A percentile compares a stretch with the other conserved stretches of the same genome.
These are phyloP conservation scores for Ceriops tagal DNA, from an alignment of 345 rosid genomes.

Conservation along the genomic window DNA sequence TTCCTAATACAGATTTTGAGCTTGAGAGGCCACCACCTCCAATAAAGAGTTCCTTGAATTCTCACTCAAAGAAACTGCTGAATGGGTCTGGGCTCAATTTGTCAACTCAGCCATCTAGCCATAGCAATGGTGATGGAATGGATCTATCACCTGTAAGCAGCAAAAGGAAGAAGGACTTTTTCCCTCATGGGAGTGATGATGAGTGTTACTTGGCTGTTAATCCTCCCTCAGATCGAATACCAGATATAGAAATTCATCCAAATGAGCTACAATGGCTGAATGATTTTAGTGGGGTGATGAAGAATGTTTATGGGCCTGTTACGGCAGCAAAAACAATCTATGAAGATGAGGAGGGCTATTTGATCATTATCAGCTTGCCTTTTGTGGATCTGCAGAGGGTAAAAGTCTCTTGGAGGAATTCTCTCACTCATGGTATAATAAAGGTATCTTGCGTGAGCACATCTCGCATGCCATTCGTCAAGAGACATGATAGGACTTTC, in stretches of 20 bases:
- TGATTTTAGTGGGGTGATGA: constrained; percentile 28
- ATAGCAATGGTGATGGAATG: constrained; percentile 24
- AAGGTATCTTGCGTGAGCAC: constrained; percentile 30
- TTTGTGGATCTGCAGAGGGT: constrained; percentile 30
- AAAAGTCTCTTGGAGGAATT: constrained; percentile 28
- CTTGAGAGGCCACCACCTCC: constrained; percentile 42
- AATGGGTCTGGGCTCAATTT: constrained; percentile 27
- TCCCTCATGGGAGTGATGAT: constrained; percentile 33
- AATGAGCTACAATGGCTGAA: constrained; percentile 22
- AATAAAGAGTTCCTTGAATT: constrained; percentile 47
- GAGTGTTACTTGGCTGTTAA: constrained; percentile 22
- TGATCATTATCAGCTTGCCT: constrained; percentile 29
- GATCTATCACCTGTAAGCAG: constrained; percentile 22
- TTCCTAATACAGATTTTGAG: constrained; percentile 31
- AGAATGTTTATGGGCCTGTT: constrained; percentile 21
- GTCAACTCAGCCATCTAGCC: constrained; percentile 22
- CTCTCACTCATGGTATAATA: constrained; percentile 18
- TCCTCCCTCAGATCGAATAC: constrained; percentile 32
- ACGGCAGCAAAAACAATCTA: constrained; percentile 28
- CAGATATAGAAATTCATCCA: constrained; percentile 15
- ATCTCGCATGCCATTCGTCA: constrained; percentile 23
- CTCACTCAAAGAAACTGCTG: constrained; percentile 33
- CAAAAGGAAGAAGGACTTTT: constrained; percentile 29
- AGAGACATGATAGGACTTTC: constrained; percentile 27
- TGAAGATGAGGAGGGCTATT: constrained; percentile 23